Conservation (phyloP, 2,329 filamentous ascomycete species). For the Alternaria postmessia region DNA sequence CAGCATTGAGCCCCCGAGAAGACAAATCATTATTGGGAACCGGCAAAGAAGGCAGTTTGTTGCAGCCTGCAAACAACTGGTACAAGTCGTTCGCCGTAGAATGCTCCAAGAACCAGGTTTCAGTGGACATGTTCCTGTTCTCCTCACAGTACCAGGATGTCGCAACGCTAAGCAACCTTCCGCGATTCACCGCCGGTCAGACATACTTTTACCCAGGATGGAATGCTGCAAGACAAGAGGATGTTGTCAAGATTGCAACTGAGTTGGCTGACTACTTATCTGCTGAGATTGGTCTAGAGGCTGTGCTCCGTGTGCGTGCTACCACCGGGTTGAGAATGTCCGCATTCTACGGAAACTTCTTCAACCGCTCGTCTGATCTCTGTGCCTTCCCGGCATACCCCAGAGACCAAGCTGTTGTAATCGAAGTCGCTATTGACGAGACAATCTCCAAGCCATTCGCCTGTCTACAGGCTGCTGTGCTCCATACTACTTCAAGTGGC, state of each 20-base stretch:
- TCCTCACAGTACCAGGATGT: conserved; percentile 79
- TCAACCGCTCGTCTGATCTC: conserved; percentile 96
- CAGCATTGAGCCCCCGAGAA: conserved; percentile 87
- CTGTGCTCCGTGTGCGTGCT: conserved; percentile 91
- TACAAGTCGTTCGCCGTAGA: conserved; percentile 99
- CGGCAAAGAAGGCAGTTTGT: conserved; percentile 83
- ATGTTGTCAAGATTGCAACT: conserved; percentile 96
- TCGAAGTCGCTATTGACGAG: conserved; percentile 98
- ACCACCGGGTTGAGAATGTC: conserved; percentile 96
- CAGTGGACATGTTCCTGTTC: conserved; percentile 64
- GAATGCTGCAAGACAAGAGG: conserved; percentile 92
- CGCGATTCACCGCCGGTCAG: conserved; percentile 94
- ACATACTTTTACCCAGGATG: conserved; percentile 99
- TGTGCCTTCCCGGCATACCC: conserved; percentile 98
- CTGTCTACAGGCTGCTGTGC: conserved; percentile 82
- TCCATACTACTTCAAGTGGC: conserved; percentile 97
- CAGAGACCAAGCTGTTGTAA: conserved; percentile 95
- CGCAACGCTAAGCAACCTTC: conserved; percentile 92
- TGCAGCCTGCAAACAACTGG: conserved; percentile 94
- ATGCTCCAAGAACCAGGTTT: conserved; percentile 98
- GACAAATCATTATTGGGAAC: conserved; percentile 96
- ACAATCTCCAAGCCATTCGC: conserved; percentile 89
- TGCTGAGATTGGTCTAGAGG: conserved; percentile 93
- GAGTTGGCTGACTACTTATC: conserved; percentile 98
- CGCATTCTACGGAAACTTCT: conserved; percentile 99